Evolutionary conservation across 2,329 filamentous ascomycete species (phyloP), one percentile per base, ranked within the genome.

Genomic region (Fusarium buharicum): DNA sequence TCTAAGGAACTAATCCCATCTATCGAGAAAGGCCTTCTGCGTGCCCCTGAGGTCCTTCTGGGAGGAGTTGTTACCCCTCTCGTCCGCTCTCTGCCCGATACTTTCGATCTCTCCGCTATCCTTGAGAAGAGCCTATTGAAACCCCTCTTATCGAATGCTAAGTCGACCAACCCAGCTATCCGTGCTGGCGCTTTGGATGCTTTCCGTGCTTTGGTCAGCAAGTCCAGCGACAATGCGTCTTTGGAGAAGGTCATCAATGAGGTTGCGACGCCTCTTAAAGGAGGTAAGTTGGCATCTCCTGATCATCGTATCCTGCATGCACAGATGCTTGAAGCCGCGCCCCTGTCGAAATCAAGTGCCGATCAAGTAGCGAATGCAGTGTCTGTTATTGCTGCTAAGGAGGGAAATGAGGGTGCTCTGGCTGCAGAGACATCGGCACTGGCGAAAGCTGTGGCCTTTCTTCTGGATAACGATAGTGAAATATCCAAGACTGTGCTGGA

Each of bases 41-140:
- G 96, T 73, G 90, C 94, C 8, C 96, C 95, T 1, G 95, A 99
- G 76, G 89, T 97, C 38, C 87, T 97, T 13, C 81, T 98, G 24
- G 88, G 90, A 67, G 90, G 92, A 62, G 82, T 97, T 20, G 79
- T 98, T 45, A 85, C 89, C 6, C 86, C 90, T 12, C 81, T 98
- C 40, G 82, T 96, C 56, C 76, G 82, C 9, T 86, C 91, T 24
- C 79, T 99, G 7, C 87, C 92, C 1, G 73, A 79, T 24, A 79
- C 80, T 6, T 83, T 95, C 67, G 94, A 99, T 70, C 82, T 98
- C 16, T 94, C 94, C 9, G 84, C 87, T 33, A 78, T 90, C 5
- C 81, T 98, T 16, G 83, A 85, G 48, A 81, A 83, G 22, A 90
- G 90, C 59, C 82, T 99, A 31, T 76, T 96, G 33, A 98, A 97